A percentile compares a stretch with the other conserved stretches of the same genome.
phyloP scores from a whole-genome alignment of 2,329 filamentous ascomycete genomes.

The Paraphoma chrysanthemicola region DNA sequence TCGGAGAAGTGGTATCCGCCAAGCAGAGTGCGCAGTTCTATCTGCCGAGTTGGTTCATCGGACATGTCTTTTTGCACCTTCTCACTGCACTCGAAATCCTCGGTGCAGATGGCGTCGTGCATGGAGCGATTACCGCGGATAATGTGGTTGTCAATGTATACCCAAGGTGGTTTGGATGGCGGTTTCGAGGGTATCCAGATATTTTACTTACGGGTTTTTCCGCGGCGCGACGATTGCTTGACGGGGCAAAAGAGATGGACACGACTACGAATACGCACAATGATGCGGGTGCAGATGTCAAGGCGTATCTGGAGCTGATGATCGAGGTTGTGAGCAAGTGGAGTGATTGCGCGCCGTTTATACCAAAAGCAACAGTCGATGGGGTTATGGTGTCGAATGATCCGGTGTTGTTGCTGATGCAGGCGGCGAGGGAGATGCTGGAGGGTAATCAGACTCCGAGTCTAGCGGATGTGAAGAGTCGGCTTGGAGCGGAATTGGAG shows the following conservation, averaged over 20 bases:
- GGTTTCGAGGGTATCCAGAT: constrained; percentile 19
- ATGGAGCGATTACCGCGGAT: constrained; percentile 2
- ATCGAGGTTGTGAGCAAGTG: constrained; percentile 5
- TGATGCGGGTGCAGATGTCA: constrained; percentile 2
- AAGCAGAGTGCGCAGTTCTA: too few relatives aligned
- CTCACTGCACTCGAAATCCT: constrained; percentile 10
- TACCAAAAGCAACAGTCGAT: background rate
- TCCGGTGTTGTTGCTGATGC: background rate
- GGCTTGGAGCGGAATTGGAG: background rate
- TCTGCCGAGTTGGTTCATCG: constrained; percentile 16
- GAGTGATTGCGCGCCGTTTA: constrained; percentile 7
- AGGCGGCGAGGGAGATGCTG: background rate
- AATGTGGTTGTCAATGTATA: constrained; percentile 17
- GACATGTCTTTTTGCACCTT: constrained; percentile 17
- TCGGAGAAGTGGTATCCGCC: too few relatives aligned
- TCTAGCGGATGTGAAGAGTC: background rate
- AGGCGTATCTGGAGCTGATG: constrained; percentile 6
- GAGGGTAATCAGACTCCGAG: too few relatives aligned
- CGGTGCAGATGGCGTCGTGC: constrained; percentile 6
- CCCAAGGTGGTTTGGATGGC: constrained; percentile 2
- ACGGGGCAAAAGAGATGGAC: too few relatives aligned
- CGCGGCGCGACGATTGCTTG: background rate
- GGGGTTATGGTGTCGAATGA: background rate
- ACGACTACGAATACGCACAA: background rate
- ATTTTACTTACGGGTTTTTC: constrained; percentile 12